These are phyloP conservation scores for Anisodus acutangulus DNA, from an alignment of 257 asterid genomes.

Conservation along the genomic window DNA sequence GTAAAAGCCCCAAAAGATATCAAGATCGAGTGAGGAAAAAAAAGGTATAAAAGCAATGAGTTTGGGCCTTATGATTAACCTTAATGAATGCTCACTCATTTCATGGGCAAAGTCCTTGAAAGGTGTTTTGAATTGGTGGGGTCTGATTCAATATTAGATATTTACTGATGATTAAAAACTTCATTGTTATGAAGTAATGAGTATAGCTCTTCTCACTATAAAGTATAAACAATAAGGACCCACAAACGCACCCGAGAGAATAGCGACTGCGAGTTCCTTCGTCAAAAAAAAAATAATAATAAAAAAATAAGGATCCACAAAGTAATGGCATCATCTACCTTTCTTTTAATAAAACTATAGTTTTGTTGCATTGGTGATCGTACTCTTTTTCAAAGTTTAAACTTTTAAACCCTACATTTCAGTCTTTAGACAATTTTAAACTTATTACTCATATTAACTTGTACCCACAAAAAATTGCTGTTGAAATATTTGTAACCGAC, in stretches of 20 bases:
- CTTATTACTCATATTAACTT: too few species aligned
- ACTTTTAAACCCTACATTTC: conserved; percentile 29
- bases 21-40: too few species aligned
- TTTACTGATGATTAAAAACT: neutral
- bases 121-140: neutral
- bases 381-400: conserved; percentile 16
- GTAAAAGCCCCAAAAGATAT: too few species aligned
- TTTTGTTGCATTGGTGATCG: conserved; percentile 20
- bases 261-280: too few species aligned
- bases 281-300: too few species aligned
- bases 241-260: neutral
- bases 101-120: conserved; percentile 7
- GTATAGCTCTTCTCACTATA: neutral
- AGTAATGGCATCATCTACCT: neutral
- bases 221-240: conserved; percentile 19
- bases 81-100: neutral
- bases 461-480: too few species aligned
- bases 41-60: neutral
- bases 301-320: conserved; percentile 24
- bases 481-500: too few species aligned
- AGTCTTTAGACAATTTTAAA: conserved; percentile 14
- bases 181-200: conserved; percentile 18
- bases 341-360: neutral
- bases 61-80: neutral
- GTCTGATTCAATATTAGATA: neutral